Conservation (phyloP, 108 stramenopile species). For the Ochromonas danica region DNA sequence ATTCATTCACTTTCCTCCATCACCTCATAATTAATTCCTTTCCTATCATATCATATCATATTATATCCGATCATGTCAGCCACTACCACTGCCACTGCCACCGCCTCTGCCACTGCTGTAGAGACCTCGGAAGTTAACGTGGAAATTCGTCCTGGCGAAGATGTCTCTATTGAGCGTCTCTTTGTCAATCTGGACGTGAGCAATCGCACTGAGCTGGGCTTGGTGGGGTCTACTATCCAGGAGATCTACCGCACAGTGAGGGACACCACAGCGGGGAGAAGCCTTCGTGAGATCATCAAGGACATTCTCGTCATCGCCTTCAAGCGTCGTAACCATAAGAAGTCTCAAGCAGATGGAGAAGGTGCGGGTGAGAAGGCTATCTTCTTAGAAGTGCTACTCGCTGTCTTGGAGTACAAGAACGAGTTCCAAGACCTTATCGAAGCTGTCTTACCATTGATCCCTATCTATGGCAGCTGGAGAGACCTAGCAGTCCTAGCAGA, state of each 20-base stretch:
- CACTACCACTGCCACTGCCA: too few species aligned
- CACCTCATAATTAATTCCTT: too few species aligned
- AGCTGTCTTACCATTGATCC: background rate
- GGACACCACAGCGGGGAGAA: background rate
- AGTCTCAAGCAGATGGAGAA: background rate
- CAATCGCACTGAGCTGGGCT: background rate
- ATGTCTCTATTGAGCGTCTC: background rate
- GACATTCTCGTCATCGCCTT: background rate
- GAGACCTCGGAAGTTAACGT: too few species aligned
- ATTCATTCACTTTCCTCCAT: too few species aligned
- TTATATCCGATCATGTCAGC: too few species aligned
- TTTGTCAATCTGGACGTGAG: background rate
- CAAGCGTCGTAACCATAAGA: background rate
- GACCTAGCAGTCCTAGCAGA: background rate
- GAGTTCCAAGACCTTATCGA: background rate
- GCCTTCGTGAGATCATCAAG: background rate
- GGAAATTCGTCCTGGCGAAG: too few species aligned
- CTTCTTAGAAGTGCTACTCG: background rate
- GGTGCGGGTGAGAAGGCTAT: background rate
- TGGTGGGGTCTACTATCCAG: background rate
- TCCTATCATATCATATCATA: too few species aligned
- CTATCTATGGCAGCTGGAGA: background rate
- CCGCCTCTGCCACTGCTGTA: too few species aligned
- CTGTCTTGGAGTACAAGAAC: background rate
- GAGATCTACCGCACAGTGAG: background rate